Conservation (phyloP, 2,329 filamentous ascomycete species). For the Penicillium brevicompactum region DNA sequence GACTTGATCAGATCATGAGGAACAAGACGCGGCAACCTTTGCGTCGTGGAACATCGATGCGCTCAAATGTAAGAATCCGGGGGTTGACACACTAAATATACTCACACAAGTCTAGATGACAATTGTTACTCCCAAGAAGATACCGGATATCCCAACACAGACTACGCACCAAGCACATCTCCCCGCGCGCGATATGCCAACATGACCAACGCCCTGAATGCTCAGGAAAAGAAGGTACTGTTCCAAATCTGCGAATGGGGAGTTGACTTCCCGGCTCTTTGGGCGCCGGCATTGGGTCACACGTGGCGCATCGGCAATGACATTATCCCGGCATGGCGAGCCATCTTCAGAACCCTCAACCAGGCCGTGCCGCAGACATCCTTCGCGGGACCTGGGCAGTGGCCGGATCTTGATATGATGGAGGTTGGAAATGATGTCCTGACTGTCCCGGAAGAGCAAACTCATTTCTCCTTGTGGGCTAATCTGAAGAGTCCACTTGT, state of each 20-base stretch:
- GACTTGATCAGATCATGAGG: conserved; percentile 42
- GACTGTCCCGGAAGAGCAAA: conserved; percentile 51
- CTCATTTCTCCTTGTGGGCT: conserved; percentile 57
- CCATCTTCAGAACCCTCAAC: conserved; percentile 56
- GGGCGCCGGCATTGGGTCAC: conserved; percentile 52
- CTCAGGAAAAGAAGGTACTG: conserved; percentile 45
- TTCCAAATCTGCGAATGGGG: conserved; percentile 60
- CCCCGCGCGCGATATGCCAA: conserved; percentile 48
- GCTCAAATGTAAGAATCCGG: conserved; percentile 51
- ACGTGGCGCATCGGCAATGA: conserved; percentile 58
- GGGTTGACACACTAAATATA: background rate
- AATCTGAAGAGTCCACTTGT: conserved; percentile 55
- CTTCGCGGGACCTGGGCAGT: conserved; percentile 50
- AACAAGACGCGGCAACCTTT: conserved; percentile 44
- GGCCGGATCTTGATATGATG: conserved; percentile 58
- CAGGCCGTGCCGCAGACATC: conserved; percentile 52
- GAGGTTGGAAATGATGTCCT: conserved; percentile 53
- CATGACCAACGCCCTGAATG: conserved; percentile 49
- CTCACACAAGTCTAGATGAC: conserved; percentile 41
- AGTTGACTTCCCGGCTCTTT: conserved; percentile 51
- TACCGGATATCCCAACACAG: conserved; percentile 44
- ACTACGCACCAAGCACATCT: conserved; percentile 41
- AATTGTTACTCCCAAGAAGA: conserved; percentile 52
- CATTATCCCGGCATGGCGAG: conserved; percentile 55
- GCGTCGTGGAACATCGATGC: conserved; percentile 43